phyloP scores from a whole-genome alignment of 441 rosid species.

The Eutrema salsugineum region DNA sequence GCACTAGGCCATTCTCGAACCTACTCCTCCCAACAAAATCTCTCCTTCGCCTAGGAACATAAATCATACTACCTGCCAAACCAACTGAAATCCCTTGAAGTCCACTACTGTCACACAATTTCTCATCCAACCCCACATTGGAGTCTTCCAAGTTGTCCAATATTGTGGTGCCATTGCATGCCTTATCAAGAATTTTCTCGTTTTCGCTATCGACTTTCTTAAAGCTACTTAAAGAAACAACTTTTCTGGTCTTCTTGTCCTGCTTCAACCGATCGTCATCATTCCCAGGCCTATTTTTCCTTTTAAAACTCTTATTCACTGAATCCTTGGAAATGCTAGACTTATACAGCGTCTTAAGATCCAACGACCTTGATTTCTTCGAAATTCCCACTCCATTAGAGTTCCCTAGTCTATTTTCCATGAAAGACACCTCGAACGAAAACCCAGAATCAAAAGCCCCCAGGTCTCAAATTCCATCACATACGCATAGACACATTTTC shows the following conservation, averaged over 20 bases:
- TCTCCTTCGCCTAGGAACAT: conserved; percentile 75
- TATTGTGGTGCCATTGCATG: conserved; percentile 43
- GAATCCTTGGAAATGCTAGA: conserved; percentile 41
- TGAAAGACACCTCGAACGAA: conserved; percentile 55
- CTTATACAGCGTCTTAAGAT: conserved; percentile 80
- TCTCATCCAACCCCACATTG: conserved; percentile 41
- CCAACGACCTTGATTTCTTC: conserved; percentile 83
- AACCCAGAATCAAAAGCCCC: conserved; percentile 41
- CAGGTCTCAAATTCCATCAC: conserved; percentile 54
- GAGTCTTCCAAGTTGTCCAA: conserved; percentile 37
- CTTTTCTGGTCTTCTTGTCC: conserved; percentile 59
- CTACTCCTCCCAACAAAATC: conserved; percentile 71
- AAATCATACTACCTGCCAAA: conserved; percentile 45
- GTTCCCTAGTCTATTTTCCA: conserved; percentile 75
- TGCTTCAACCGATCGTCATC: conserved; percentile 45
- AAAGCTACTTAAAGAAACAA: conserved; percentile 51
- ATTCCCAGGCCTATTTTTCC: conserved; percentile 44
- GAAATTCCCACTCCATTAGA: conserved; percentile 73
- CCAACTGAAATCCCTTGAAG: conserved; percentile 44
- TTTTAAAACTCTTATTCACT: conserved; percentile 47
- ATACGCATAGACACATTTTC: conserved; percentile 41
- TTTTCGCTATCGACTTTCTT: conserved; percentile 40
- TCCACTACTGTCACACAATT: conserved; percentile 32
- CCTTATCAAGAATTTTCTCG: conserved; percentile 50
- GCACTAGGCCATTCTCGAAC: conserved; percentile 36